Conservation (phyloP, 768 basidiomycete genomes). For the Mycena latifolia region DNA sequence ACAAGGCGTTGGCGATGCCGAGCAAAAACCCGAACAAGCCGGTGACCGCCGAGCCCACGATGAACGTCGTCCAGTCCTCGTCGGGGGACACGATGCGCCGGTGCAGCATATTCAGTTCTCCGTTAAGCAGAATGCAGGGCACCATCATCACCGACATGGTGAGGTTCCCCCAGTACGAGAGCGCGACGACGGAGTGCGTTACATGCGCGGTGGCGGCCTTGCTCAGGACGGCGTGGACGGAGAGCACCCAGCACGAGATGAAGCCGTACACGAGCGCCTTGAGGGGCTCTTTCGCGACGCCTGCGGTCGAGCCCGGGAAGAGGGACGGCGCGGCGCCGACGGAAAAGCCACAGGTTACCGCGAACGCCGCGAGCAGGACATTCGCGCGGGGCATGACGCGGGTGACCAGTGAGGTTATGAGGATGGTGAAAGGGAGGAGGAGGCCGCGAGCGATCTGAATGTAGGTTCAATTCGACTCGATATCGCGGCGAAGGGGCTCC, state of each 20-base stretch:
- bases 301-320: not conserved
- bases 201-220: slow-evolving; percentile 48
- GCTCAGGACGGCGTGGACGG: slow-evolving; percentile 28
- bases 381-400: slow-evolving; percentile 4
- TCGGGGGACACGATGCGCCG: slow-evolving; percentile 6
- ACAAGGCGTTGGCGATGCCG: slow-evolving; percentile 81
- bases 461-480: not conserved
- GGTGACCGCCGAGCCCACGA: slow-evolving; percentile 50
- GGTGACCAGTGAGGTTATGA: slow-evolving; percentile 18
- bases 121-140: slow-evolving; percentile 23
- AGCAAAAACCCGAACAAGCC: slow-evolving; percentile 86
- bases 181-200: slow-evolving; percentile 19
- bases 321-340: slow-evolving; percentile 21
- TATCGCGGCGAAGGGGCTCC: not conserved
- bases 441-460: slow-evolving; percentile 25
- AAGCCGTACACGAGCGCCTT: slow-evolving; percentile 19
- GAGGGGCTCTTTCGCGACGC: slow-evolving; percentile 11
- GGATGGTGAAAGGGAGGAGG: slow-evolving; percentile 30
- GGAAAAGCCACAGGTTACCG: slow-evolving; percentile 28
- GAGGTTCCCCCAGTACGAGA: slow-evolving; percentile 27
- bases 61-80: slow-evolving; percentile 27
- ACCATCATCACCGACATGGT: slow-evolving; percentile 20
- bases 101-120: slow-evolving; percentile 11
- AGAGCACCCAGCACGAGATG: slow-evolving; percentile 27
- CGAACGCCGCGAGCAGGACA: slow-evolving; percentile 4